Percentiles rank a stretch among this genome's conserved stretches.
phyloP scores from a whole-genome alignment of 148 eudicot genomes.

The Chenopodium berlandieri region DNA sequence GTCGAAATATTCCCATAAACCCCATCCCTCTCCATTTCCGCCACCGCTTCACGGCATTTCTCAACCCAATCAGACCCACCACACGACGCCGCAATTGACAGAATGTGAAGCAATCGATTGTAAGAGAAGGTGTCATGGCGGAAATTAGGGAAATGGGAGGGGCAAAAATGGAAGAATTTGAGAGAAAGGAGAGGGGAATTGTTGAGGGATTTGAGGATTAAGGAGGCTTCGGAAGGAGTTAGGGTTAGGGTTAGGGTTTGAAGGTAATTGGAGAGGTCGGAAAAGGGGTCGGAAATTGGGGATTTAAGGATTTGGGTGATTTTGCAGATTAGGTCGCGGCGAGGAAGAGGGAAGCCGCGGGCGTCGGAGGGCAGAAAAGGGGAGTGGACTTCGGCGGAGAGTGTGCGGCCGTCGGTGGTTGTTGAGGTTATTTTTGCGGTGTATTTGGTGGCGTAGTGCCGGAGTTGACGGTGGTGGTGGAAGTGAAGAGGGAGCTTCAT shows the following conservation, averaged over 20 bases:
- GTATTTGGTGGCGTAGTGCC: constrained; percentile 72
- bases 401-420: constrained; percentile 45
- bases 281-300: constrained; percentile 21
- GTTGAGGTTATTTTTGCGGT: constrained; percentile 53
- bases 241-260: constrained; percentile 44
- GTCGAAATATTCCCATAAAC: constrained; percentile 69
- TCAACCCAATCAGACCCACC: constrained; percentile 34
- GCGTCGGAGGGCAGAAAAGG: constrained; percentile 50
- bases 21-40: constrained; percentile 57
- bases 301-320: constrained; percentile 46
- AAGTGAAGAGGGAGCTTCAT: not conserved
- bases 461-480: constrained; percentile 29
- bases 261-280: constrained; percentile 21
- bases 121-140: constrained; percentile 67
- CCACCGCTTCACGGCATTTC: constrained; percentile 31
- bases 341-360: constrained; percentile 76
- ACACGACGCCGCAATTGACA: constrained; percentile 42
- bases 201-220: constrained; percentile 65
- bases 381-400: constrained; percentile 51
- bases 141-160: constrained; percentile 52
- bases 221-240: constrained; percentile 65
- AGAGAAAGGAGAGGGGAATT: constrained; percentile 53
- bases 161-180: constrained; percentile 65
- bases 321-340: constrained; percentile 77
- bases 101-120: constrained; percentile 61